Evolutionary conservation across 2,329 filamentous ascomycete genomes (phyloP).

Genomic region (Aureobasidium sp.): DNA sequence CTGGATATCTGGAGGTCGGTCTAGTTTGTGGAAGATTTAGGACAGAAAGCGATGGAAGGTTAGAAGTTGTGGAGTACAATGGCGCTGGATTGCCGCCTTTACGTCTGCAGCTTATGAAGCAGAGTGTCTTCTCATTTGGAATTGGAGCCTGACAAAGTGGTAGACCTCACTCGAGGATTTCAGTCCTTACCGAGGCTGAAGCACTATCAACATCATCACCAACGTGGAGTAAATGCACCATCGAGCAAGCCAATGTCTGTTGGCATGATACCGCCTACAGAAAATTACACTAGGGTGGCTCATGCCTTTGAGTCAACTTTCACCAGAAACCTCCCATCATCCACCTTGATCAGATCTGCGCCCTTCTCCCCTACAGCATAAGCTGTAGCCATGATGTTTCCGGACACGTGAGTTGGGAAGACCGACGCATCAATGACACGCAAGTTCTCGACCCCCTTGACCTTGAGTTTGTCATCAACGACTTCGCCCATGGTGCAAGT

Average conservation of each 20-base stretch:
- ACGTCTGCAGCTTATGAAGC: background rate
- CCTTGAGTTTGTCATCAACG: slow-evolving; percentile 19
- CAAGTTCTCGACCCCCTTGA: slow-evolving; percentile 20
- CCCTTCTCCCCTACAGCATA: slow-evolving; percentile 31
- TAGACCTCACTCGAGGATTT: background rate
- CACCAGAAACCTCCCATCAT: slow-evolving; percentile 19
- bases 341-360: slow-evolving; percentile 25
- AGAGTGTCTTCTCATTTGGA: background rate
- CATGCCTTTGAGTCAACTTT: slow-evolving; percentile 12
- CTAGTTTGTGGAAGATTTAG: background rate
- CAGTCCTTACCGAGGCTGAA: no score
- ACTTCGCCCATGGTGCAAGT: slow-evolving; percentile 31
- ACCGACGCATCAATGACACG: slow-evolving; percentile 24
- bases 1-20: background rate
- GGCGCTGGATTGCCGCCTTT: background rate
- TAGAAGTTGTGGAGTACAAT: background rate
- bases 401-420: slow-evolving; percentile 24
- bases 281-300: background rate
- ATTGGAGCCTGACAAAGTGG: background rate
- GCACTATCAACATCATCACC: no score
- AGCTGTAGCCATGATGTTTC: slow-evolving; percentile 19
- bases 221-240: no score
- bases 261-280: background rate
- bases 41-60: background rate
- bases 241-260: no score